Conservation (phyloP, 148 eudicot genomes). For the Rhododendron ovatum region DNA sequence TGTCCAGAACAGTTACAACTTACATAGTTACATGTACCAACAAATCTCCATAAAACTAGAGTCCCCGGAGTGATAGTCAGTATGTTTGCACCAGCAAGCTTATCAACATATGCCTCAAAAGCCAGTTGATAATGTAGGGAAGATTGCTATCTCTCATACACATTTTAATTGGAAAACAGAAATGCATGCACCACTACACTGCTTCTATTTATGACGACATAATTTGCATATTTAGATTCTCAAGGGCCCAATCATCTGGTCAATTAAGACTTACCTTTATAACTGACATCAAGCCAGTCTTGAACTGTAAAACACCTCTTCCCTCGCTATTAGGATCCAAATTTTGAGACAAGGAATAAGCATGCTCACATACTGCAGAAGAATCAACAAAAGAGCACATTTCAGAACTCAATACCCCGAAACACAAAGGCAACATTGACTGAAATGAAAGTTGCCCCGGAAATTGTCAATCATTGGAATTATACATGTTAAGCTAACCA, state of each 20-base stretch:
- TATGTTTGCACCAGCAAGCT: background rate
- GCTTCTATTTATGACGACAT: background rate
- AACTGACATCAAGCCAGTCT: conserved; percentile 97
- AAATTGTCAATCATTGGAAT: background rate
- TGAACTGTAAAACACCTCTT: conserved; percentile 95
- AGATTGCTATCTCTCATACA: background rate
- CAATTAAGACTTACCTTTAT: conserved; percentile 61
- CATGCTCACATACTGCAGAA: conserved; percentile 89
- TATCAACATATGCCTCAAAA: background rate
- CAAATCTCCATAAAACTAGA: background rate
- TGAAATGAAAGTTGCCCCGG: background rate
- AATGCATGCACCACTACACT: background rate
- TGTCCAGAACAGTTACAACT: background rate
- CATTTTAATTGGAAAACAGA: background rate
- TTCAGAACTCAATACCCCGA: background rate
- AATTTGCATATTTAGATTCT: background rate
- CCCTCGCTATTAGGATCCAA: conserved; percentile 98
- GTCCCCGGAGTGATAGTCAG: background rate
- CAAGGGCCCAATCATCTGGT: conserved; percentile 2
- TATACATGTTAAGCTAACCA: background rate
- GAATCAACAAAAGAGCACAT: background rate
- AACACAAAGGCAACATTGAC: background rate
- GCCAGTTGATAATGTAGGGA: background rate
- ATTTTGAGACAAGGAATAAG: conserved; percentile 90
- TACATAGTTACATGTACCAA: background rate